These are phyloP conservation scores for Ensete glaucum DNA, from an alignment of 176 grass and related monocot species.

Conservation along the genomic window DNA sequence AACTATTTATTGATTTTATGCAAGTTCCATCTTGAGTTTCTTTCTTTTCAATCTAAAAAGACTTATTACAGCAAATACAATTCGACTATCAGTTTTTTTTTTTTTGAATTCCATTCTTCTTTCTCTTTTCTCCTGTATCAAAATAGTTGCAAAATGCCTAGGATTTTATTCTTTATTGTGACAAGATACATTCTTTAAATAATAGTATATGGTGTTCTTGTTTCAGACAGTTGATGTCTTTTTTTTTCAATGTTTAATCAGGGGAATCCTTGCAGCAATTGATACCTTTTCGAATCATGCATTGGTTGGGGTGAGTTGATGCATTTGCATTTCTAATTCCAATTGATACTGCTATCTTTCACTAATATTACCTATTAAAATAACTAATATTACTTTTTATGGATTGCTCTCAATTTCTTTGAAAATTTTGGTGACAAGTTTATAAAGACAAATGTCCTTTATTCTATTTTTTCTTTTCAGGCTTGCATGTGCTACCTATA, in stretches of 20 bases:
- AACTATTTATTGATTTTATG: too few relatives aligned
- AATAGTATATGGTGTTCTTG: too few relatives aligned
- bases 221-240: background rate
- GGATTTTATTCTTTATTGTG: too few relatives aligned
- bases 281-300: conserved; percentile 43
- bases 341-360: background rate
- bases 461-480: background rate
- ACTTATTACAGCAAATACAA: too few relatives aligned
- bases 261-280: conserved; percentile 61
- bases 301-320: conserved; percentile 48
- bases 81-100: too few relatives aligned
- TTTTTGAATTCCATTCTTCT: too few relatives aligned
- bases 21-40: too few relatives aligned
- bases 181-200: too few relatives aligned
- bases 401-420: background rate
- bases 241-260: conserved; percentile 30
- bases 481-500: background rate
- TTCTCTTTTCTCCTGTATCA: too few relatives aligned
- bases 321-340: background rate
- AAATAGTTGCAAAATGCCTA: too few relatives aligned
- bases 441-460: background rate
- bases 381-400: background rate
- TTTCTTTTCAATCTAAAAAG: too few relatives aligned
- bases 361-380: too few relatives aligned
- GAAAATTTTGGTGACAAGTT: background rate